A percentile compares a stretch with the other conserved stretches of the same genome.
Evolutionary conservation across 371 early-diverging fungal species (phyloP).

Genomic region (Sporodiniella umbellata): DNA sequence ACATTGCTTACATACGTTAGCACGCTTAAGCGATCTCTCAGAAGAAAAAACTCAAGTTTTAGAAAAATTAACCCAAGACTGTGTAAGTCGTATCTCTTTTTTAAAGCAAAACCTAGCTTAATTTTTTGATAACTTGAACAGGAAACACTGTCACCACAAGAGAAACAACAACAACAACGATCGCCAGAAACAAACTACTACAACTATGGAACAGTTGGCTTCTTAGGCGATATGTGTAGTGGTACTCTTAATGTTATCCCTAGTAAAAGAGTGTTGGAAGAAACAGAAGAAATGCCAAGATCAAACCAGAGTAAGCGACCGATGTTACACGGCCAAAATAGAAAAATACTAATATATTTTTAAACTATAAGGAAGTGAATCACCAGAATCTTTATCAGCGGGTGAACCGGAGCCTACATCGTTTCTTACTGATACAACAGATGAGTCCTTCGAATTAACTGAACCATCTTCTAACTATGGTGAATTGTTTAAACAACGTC

Average conservation of each 20-base stretch:
- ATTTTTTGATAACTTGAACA: slow-evolving; percentile 8
- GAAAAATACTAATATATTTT: slow-evolving; percentile 1
- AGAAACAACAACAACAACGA: neutral
- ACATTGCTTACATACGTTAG: neutral
- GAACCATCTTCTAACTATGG: slow-evolving; percentile 8
- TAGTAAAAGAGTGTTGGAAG: slow-evolving; percentile 10
- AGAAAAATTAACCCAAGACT: neutral
- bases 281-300: slow-evolving; percentile 5
- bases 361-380: slow-evolving; percentile 5
- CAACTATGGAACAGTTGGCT: slow-evolving; percentile 12
- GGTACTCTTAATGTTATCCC: slow-evolving; percentile 4
- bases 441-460: slow-evolving; percentile 6
- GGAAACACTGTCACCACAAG: slow-evolving; percentile 1
- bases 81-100: slow-evolving; percentile 10
- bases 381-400: neutral
- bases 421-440: slow-evolving; percentile 10
- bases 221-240: neutral
- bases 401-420: slow-evolving; percentile 5
- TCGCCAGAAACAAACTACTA: slow-evolving; percentile 8
- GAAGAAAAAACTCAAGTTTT: neutral
- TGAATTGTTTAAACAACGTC: slow-evolving; percentile 9
- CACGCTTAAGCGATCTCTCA: neutral
- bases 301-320: neutral
- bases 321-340: neutral
- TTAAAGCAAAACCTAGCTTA: slow-evolving; percentile 6